These are phyloP conservation scores for Gomphus bonarii DNA, from an alignment of 1,284 basidiomycete species.

Conservation along the genomic window DNA sequence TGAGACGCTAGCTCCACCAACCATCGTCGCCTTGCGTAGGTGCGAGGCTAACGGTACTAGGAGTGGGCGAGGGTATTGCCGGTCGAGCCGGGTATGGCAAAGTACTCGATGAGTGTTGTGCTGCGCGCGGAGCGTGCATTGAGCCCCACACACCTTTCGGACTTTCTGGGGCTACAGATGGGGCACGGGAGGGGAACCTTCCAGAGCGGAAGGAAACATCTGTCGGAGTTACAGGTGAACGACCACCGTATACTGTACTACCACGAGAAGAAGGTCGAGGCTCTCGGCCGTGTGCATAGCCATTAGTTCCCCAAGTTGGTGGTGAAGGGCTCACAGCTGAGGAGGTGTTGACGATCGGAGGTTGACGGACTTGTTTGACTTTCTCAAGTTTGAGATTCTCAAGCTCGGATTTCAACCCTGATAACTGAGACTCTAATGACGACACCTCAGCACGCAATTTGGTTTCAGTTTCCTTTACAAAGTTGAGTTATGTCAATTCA, in stretches of 20 bases:
- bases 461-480: constrained; percentile 54
- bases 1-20: constrained; percentile 51
- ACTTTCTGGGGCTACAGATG: constrained; percentile 2
- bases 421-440: constrained; percentile 49
- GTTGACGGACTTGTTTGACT: constrained; percentile 22
- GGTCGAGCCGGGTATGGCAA: constrained; percentile 19
- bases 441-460: constrained; percentile 57
- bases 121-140: constrained; percentile 17
- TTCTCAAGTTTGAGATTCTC: constrained; percentile 33
- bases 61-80: constrained; percentile 54
- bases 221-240: constrained; percentile 32
- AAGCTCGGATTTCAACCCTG: constrained; percentile 49
- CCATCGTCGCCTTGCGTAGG: constrained; percentile 63
- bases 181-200: background rate
- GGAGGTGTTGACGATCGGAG: constrained; percentile 16
- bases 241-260: constrained; percentile 43
- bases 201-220: constrained; percentile 19
- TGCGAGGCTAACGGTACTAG: constrained; percentile 58
- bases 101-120: constrained; percentile 24
- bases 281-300: constrained; percentile 2
- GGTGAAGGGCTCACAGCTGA: constrained; percentile 24
- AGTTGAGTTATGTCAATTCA: constrained; percentile 9
- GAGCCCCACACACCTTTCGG: constrained; percentile 18
- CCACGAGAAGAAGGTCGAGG: constrained; percentile 40
- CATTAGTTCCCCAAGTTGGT: constrained; percentile 3